Base-by-base conservation (phyloP, 345 rosid genomes). In the Corchorus olitorius region DNA sequence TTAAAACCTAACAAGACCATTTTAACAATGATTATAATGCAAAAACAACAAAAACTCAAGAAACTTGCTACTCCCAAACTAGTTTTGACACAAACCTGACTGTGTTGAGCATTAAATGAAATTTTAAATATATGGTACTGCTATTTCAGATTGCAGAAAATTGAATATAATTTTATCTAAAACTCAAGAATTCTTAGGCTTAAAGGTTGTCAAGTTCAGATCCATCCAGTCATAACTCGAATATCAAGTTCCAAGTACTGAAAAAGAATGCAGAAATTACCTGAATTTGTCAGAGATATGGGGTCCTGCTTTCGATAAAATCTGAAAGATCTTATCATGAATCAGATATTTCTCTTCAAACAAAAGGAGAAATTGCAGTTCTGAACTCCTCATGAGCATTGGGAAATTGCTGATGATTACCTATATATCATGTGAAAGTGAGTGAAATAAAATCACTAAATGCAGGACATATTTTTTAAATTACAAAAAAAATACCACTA, bases 351-450 rank as follows among this genome's bases (percentile, higher is more conserved):
- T 80, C 78, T 86, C 87, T 82, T 90, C 80, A 48, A 93, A 72
- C 68, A 90, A 78, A 78, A 75, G 45, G 70, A 41, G 72, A 65
- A 92, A 86, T 85, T 84, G 79, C 74, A 68, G 75, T 82, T 95
- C 98, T 56, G 88, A 84, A 81, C 96, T 97, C 83, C 91, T 87
- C 81, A 93, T 74, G 77, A 93, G 89, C 59, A 83, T 76, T 39
- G 99, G 99, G 85, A 89, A 92, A 78, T 73, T 76, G 79, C 78
- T 83, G 86, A 88, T 80, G 76, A 93, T 88, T 53, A 82, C 89
- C 98, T 94, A 74, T 94, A 74, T 55, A 81, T 65, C 70, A 71
- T 58, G 72, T 54, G 59, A 58, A 63, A 72, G 62, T 19, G 20
- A 64, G 15, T 54, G 13, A 56, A 70, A 37, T n/a, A 17, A 71